Evolutionary conservation across 2,329 filamentous ascomycete genomes (phyloP).

Genomic region (Paracorniculantispora psalliotae): DNA sequence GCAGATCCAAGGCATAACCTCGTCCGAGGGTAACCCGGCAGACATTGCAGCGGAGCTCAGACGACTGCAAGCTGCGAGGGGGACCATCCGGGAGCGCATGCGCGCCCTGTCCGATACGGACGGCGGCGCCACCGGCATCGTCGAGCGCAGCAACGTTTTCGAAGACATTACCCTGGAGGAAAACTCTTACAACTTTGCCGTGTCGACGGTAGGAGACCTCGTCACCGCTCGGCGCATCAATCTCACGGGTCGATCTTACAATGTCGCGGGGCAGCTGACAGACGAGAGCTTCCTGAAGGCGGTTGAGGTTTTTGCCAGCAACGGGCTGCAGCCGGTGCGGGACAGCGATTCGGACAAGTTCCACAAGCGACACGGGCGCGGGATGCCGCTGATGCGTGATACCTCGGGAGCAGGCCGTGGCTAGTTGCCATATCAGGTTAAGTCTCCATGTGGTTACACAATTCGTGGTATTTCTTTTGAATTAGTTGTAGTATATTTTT

Average conservation of each 20-base stretch:
- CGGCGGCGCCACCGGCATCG: neutral
- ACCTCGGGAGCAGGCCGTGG: neutral
- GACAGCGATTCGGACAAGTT: neutral
- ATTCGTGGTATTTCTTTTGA: neutral
- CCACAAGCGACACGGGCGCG: neutral
- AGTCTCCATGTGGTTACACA: neutral
- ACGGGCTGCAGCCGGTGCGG: neutral
- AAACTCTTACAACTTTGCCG: conserved; percentile 20
- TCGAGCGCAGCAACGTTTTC: conserved; percentile 22
- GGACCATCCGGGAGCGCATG: conserved; percentile 21
- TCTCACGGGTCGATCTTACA: conserved; percentile 3
- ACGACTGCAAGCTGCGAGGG: conserved; percentile 19
- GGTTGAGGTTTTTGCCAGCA: neutral
- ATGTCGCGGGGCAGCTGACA: neutral
- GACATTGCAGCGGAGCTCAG: conserved; percentile 14
- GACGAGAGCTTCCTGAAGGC: conserved; percentile 5
- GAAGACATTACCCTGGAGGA: conserved; percentile 22
- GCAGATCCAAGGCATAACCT: conserved; percentile 16
- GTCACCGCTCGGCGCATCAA: conserved; percentile 20
- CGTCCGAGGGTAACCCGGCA: conserved; percentile 13
- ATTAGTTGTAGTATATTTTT: neutral
- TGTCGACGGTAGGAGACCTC: conserved; percentile 23
- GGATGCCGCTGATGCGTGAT: neutral
- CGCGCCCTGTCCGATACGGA: conserved; percentile 14
- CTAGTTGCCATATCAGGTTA: neutral